These are phyloP conservation scores for Eucalyptus curtisii DNA, from an alignment of 345 rosid genomes.

Conservation along the genomic window DNA sequence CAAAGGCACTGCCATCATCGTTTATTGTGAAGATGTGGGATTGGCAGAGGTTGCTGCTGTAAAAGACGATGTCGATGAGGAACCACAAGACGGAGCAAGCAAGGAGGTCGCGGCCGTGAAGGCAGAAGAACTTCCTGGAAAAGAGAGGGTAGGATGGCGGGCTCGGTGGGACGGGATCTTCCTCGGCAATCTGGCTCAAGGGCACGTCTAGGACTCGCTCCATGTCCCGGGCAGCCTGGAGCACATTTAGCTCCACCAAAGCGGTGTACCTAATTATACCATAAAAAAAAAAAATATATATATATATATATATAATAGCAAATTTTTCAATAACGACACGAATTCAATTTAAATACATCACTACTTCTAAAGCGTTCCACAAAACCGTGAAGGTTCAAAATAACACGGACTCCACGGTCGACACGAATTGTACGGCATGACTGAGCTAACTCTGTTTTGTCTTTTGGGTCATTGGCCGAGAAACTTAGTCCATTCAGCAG, in stretches of 20 bases:
- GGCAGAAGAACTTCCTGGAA: conserved; percentile 42
- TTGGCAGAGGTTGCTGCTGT: conserved; percentile 57
- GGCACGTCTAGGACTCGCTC: conserved; percentile 42
- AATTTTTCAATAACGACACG: not conserved
- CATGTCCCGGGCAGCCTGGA: conserved; percentile 68
- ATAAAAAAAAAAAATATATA: not conserved
- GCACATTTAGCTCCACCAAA: conserved; percentile 48
- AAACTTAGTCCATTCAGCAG: not conserved
- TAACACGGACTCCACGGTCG: not conserved
- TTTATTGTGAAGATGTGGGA: conserved; percentile 24
- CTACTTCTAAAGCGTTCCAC: not conserved
- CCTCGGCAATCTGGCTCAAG: conserved; percentile 30
- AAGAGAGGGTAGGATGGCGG: conserved; percentile 30
- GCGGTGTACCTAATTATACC: conserved; percentile 47
- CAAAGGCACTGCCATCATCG: conserved; percentile 1
- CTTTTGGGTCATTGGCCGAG: not conserved
- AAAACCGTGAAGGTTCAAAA: not conserved
- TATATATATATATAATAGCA: not conserved
- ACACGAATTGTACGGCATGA: not conserved
- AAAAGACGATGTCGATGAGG: conserved; percentile 55
- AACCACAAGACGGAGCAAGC: conserved; percentile 52
- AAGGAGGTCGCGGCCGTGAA: conserved; percentile 61
- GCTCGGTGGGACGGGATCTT: not conserved
- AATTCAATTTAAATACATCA: not conserved
- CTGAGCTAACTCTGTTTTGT: not conserved